Base-by-base conservation (phyloP, 1,284 basidiomycete genomes). In the Puccinia triticina region DNA sequence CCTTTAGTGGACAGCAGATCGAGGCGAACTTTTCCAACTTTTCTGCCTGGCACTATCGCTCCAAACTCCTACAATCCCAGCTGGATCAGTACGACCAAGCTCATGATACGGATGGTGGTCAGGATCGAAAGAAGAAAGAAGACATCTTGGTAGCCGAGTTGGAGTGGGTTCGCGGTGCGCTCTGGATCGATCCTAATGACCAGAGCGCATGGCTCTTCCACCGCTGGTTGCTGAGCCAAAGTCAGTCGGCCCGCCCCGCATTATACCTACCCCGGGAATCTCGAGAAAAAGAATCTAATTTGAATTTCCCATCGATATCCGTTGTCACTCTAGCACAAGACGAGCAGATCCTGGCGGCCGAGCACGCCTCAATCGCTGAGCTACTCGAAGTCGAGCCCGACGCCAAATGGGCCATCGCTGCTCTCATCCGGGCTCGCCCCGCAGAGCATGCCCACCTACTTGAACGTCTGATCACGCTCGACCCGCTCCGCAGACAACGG, bases 191-290 rank as follows among this genome's bases (percentile, higher is more conserved):
- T 86, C 97, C 97, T 0, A 91, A 91, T 72, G 97, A 99, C 87
- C 95, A 98, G 87, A 95, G 94, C 83, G 94, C 94, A 0, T 99
- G 97, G 97, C 91, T 98, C 80, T 99, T 99, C 87, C 97, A 99
- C 86, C 91, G 94, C 23, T 99, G 96, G 96, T 90, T 99, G 0
- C 90, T 98, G 73, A 94, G 93, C 34, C 86, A 90, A 82, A 91
- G 94, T 92, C 85, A 84, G 89, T 84, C 29, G 12, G 32, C 48
- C 29, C 32, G 37, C 74, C 40, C 72, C 14, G 26, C 46, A 43
- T n/a, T 46, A 8, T 4, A 46, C 23, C 23, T 55, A 75, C 53
- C 18, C n/a, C 18, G 26, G 16, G 23, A 14, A 8, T 7, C 12
- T 5, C 14, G 37, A 10, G 34, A 43, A 46, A n/a, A 21, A 46